phyloP scores from a whole-genome alignment of 495 filamentous ascomycete species.

The Penicillium chermesinum region DNA sequence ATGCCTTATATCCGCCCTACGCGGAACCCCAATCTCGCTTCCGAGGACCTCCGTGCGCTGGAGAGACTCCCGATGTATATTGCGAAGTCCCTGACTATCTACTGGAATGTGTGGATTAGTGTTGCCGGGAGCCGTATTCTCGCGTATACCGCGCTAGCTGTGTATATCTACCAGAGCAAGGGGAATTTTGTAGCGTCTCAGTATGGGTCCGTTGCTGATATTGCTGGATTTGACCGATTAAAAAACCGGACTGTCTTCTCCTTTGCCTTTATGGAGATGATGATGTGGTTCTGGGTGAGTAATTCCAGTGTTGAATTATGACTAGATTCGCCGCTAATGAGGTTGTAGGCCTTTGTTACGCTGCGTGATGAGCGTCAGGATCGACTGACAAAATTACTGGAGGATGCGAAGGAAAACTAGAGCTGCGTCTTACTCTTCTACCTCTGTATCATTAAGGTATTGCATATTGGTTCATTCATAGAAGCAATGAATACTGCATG shows the following conservation, averaged over 20 bases:
- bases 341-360: constrained; percentile 44
- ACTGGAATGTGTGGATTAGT: constrained; percentile 72
- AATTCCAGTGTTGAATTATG: constrained; percentile 28
- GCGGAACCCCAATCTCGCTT: constrained; percentile 22
- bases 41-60: constrained; percentile 26
- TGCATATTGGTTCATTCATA: constrained; percentile 5
- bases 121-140: constrained; percentile 63
- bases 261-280: constrained; percentile 77
- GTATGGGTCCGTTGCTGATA: constrained; percentile 21
- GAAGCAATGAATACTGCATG: not conserved
- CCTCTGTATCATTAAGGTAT: constrained; percentile 12
- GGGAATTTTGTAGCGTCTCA: constrained; percentile 31
- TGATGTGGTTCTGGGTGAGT: constrained; percentile 82
- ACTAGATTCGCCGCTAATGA: constrained; percentile 48
- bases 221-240: constrained; percentile 49
- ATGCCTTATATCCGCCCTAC: constrained; percentile 25
- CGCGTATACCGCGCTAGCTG: constrained; percentile 59
- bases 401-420: constrained; percentile 25
- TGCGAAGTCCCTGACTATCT: constrained; percentile 29
- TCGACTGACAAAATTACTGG: constrained; percentile 29
- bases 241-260: constrained; percentile 79
- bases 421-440: not conserved
- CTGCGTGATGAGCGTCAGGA: constrained; percentile 45
- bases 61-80: constrained; percentile 37
- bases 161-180: constrained; percentile 64